Percentiles rank a stretch among this genome's conserved stretches.
These are phyloP conservation scores for Quercus aquifolioides DNA, from an alignment of 306 rosid species.

Conservation along the genomic window DNA sequence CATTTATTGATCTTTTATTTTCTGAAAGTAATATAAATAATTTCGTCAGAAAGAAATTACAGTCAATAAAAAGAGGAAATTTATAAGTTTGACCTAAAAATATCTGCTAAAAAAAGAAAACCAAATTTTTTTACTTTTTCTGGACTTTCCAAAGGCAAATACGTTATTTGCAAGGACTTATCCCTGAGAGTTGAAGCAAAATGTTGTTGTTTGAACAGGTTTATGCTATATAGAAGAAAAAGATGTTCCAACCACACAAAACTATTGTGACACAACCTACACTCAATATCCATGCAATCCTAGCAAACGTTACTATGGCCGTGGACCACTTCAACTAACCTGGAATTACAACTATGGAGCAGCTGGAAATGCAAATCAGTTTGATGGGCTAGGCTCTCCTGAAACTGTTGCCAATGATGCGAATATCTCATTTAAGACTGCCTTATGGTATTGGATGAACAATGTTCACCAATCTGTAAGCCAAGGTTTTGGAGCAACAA, in stretches of 20 bases:
- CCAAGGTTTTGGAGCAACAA: conserved; percentile 39
- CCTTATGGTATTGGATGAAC: conserved; percentile 32
- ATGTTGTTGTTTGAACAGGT: conserved; percentile 1
- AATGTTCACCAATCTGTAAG: neutral
- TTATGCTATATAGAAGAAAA: conserved; percentile 24
- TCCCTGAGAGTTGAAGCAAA: neutral
- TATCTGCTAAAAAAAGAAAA: no score
- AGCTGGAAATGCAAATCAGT: neutral
- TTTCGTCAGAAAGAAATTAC: no score
- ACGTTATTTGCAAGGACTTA: no score
- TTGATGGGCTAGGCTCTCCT: conserved; percentile 8
- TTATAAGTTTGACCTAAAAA: no score
- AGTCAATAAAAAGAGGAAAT: no score
- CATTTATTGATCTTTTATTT: no score
- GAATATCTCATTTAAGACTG: neutral
- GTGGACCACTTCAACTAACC: conserved; percentile 16
- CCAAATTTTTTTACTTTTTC: no score
- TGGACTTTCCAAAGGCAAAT: no score
- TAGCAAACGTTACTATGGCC: neutral
- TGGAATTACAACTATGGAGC: conserved; percentile 20
- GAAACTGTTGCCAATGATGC: conserved; percentile 6
- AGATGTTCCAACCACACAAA: neutral
- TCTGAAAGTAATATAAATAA: no score
- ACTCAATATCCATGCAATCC: conserved; percentile 13
- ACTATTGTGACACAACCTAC: neutral